These are phyloP conservation scores for Lepidium africanum DNA, from an alignment of 345 rosid species.

Conservation along the genomic window DNA sequence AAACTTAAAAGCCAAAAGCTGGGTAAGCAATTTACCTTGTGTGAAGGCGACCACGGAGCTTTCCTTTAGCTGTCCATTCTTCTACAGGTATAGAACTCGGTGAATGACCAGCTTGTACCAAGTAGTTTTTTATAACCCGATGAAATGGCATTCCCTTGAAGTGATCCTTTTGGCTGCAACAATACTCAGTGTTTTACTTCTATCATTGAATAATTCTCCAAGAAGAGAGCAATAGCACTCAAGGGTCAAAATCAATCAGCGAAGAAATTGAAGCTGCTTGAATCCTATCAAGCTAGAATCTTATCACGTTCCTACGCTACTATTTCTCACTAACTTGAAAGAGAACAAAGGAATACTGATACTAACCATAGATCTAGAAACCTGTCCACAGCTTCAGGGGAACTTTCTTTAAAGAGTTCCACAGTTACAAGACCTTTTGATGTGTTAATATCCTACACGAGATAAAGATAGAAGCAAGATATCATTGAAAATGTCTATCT, in stretches of 20 bases:
- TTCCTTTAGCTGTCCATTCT: constrained; percentile 77
- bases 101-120: constrained; percentile 77
- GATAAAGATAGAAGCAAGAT: background rate
- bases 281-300: background rate
- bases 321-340: background rate
- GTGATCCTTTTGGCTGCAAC: constrained; percentile 70
- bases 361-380: constrained; percentile 70
- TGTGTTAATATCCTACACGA: constrained; percentile 60
- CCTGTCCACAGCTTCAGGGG: constrained; percentile 72
- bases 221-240: background rate
- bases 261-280: background rate
- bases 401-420: constrained; percentile 63
- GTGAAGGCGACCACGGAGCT: constrained; percentile 55
- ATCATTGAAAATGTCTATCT: background rate
- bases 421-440: constrained; percentile 62
- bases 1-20: background rate
- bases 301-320: too few relatives aligned
- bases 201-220: background rate
- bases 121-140: constrained; percentile 74
- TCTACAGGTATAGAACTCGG: constrained; percentile 49
- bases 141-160: constrained; percentile 81
- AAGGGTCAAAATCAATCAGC: background rate
- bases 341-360: background rate
- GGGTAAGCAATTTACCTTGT: constrained; percentile 39
- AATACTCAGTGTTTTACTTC: background rate